Base-by-base conservation (phyloP, 768 basidiomycete genomes). In the Cyclocybe cylindracea region DNA sequence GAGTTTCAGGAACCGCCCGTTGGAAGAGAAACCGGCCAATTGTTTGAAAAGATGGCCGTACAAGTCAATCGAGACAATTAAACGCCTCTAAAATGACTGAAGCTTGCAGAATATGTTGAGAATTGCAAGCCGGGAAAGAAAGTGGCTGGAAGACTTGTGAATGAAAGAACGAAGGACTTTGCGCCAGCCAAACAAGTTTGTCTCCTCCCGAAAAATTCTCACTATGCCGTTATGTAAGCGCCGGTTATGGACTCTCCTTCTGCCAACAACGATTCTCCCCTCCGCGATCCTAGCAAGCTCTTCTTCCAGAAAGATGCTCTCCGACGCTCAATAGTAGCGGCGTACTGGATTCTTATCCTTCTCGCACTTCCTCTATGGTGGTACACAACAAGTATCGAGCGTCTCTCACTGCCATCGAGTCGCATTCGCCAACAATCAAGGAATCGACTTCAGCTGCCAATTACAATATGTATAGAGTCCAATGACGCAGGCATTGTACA, bases 311-410 rank as follows among this genome's bases (percentile, higher is more conserved):
- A 71, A 10, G 65, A 71, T 44, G 59, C 51, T 45, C 73, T 77
- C 39, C 77, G 88, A 31, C 73, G 86, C 57, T 70, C 70, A 19
- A 85, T 94, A 56, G 76, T 95, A 51, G 66, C 75, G 4, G 80
- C 89, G 1, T 97, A 95, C 68, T 94, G 94, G 84, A 48, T 79
- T 19, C 70, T 93, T 24, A 78, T 97, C 34, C 57, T 96, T 33
- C 70, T 92, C 6, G 87, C 87, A 1, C 53, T 95, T 14, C 97
- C 97, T 2, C 78, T 92, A 44, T 99, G 97, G 97, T 98, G 94
- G 93, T 78, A 76, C 45, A 86, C 89, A 24, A 98, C 97, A 4
- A 90, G 89, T 56, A 96, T 98, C 29, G 81, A 94, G 62, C 83
- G 95, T 24, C 76, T 89, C 11, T 73, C 86, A 0, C 73, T 97